Evolutionary conservation across 257 asterid genomes (phyloP).

Genomic region (Anisodus acutangulus): DNA sequence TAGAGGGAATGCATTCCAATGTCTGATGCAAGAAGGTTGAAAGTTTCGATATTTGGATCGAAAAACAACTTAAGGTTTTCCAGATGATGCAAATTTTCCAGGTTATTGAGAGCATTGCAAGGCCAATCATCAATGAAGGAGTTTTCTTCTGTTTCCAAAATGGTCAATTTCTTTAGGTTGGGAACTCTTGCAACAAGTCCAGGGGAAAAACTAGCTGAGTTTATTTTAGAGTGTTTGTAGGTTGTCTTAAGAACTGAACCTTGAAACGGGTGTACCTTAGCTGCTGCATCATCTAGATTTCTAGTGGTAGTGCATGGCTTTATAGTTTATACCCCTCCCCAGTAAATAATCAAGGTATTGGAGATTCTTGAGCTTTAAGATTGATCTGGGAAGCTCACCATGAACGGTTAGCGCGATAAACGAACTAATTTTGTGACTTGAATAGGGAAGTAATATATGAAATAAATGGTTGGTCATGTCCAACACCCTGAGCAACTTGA

Average conservation of each 20-base stretch:
- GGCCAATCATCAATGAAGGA: neutral
- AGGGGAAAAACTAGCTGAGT: constrained; percentile 29
- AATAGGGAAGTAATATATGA: constrained; percentile 32
- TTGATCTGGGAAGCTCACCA: constrained; percentile 33
- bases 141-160: constrained; percentile 29
- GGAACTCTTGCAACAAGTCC: constrained; percentile 31
- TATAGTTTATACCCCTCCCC: neutral
- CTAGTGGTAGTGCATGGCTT: constrained; percentile 32
- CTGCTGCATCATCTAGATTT: constrained; percentile 35
- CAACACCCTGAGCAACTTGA: constrained; percentile 40
- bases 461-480: constrained; percentile 28
- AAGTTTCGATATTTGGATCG: neutral
- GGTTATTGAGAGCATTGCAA: constrained; percentile 26
- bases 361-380: constrained; percentile 39
- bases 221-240: constrained; percentile 33
- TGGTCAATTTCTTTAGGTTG: constrained; percentile 37
- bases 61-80: constrained; percentile 32
- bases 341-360: constrained; percentile 30
- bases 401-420: constrained; percentile 33
- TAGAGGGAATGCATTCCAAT: constrained; percentile 35
- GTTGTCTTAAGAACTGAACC: constrained; percentile 29
- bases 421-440: constrained; percentile 32
- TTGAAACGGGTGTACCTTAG: constrained; percentile 35
- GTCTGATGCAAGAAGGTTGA: neutral
- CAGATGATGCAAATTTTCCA: constrained; percentile 30